Base-by-base conservation (phyloP, 2,329 filamentous ascomycete genomes). In the Sporothrix brasiliensis region DNA sequence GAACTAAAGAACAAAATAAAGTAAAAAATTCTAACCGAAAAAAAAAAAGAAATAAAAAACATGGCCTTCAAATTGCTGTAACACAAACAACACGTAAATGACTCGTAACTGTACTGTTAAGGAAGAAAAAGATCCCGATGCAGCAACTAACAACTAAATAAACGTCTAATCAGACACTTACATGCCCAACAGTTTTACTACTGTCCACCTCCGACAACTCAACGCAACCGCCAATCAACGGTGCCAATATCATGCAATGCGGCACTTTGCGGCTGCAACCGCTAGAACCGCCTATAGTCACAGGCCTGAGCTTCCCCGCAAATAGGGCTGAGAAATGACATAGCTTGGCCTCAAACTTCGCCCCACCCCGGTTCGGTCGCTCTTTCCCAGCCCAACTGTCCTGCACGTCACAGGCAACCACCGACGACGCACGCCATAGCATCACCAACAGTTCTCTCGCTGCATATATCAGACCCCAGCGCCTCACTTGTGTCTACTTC, bases 291-390 rank as follows among this genome's bases (percentile, higher is more conserved):
- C 58, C 1, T 16, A 63, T 63, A 27, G 58, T 63, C 58, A 63
- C 58, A 16, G 21, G 58, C 58, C 7, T 27, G 10, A 63, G 11
- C 2, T 39, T 44, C 58, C 39, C 58, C 58, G 39, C 58, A 47
- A 47, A 63, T 63, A 63, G 58, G 58, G 58, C 58, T 63, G 58
- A 63, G 34, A 24, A 47, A 47, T 47, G 58, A 19, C 58, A n/a
- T 41, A 16, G 54, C 27, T 34, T 1, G 58, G n/a, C 39, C 54
- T 61, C 19, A 30, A 47, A 27, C 2, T 24, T 24, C 13, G 39
- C 58, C 39, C 58, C 58, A 63, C 58, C 30, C 5, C 39, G 39
- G 58, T 16, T 27, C n/a, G 58, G 39, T 61, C 56, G 56, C 41
- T 63, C 58, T 63, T 63, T 47, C 56, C 56, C 27, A 58, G 14